Base-by-base conservation (phyloP, 1,139 yeast species). In the Lodderomyces elongisporus region DNA sequence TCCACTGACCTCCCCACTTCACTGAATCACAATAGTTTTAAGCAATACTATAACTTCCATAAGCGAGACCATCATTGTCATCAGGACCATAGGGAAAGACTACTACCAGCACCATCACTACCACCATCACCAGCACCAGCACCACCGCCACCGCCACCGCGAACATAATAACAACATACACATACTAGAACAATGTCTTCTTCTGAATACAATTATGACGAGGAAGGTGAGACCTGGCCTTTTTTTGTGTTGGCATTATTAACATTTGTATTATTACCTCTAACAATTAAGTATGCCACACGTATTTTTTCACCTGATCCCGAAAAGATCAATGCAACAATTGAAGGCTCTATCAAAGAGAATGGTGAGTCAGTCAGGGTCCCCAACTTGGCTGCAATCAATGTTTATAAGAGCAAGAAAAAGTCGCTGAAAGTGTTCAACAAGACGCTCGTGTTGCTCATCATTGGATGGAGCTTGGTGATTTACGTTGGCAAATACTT, bases 151-250 rank as follows among this genome's bases (percentile, higher is more conserved):
- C n/a, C n/a, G n/a, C n/a, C n/a, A n/a, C n/a, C n/a, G n/a, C n/a
- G n/a, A n/a, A n/a, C n/a, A n/a, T n/a, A n/a, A n/a, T n/a, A n/a
- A n/a, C n/a, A n/a, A n/a, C n/a, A n/a, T n/a, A n/a, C n/a, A n/a
- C n/a, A n/a, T n/a, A n/a, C n/a, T n/a, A n/a, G n/a, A n/a, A n/a
- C n/a, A n/a, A n/a, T n/a, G n/a, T n/a, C n/a, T n/a, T n/a, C n/a
- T n/a, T 66, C 79, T 35, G 70, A 70, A 55, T 80, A 80, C 50
- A 79, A 75, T 39, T 91, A 89, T 58, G 98, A 91, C 62, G 97
- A 88, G 56, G 77, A 79, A 48, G 79, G 91, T 30, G 95, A 87
- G 51, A 88, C 95, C 5, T 91, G 97, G 97, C 98, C 98, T 28
- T 88, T 82, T 56, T 91, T 89, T 52, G 76, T 83, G 37, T 62